Evolutionary conservation across 495 filamentous ascomycete species (phyloP), one percentile per base, ranked within the genome.

Genomic region (Aspergillus asperescens): DNA sequence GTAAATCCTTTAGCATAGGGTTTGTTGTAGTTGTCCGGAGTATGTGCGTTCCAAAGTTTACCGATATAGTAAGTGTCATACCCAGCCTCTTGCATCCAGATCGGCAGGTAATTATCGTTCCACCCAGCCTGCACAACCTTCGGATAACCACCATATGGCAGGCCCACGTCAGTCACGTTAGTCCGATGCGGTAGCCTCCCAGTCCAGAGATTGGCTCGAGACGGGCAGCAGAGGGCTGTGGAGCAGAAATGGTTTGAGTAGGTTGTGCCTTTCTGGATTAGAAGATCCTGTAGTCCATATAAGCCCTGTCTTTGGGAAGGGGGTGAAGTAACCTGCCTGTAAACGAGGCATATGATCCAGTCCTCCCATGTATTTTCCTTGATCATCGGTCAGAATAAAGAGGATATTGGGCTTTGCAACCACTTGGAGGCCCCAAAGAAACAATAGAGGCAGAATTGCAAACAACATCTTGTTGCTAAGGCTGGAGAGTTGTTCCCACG

Each of bases 31-130:
- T 81, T 84, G 13, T 75, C 55, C 7, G 72, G 62, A 1, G 75
- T 77, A 57, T 84, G 80, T 1, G 72, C 71, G 57, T 87, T 87
- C 67, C 81, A 83, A 3, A 88, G 72, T 62, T 87, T 88, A 32
- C 85, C 83, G 5, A 78, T 79, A 62, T 86, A 87, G 66, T 85
- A 86, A 0, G 84, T 88, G 58, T 80, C 74, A 61, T 86, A 85
- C 20, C 82, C 82, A 2, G 79, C 78, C 10, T 81, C 62, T 58
- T 87, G 83, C 23, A 87, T 73, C 84, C 84, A 88, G 4, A 84
- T 50, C 1, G 84, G 83, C 2, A 87, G 75, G 54, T 83, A 86
- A 52, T 78, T 74, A 12, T 81, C 73, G 57, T 88, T 86, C 50
- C 78, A 69, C 2, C 84, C 82, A 24, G 80, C 75, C 16, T 57